phyloP scores from a whole-genome alignment of 257 asterid species.

The Gentiana macrophylla region DNA sequence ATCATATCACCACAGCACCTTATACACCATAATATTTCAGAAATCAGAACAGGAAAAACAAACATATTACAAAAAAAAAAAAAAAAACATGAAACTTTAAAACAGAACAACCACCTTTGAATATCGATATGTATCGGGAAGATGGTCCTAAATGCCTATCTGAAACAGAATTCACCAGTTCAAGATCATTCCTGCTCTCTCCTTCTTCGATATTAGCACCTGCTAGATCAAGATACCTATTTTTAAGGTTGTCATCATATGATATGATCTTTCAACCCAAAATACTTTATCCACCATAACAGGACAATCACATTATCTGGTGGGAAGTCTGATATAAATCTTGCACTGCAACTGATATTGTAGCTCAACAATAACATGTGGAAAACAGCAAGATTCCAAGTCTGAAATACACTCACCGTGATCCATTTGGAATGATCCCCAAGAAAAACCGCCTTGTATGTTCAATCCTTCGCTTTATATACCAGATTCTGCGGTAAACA shows the following conservation, averaged over 20 bases:
- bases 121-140: constrained; percentile 68
- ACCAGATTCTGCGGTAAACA: constrained; percentile 12
- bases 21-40: too few relatives aligned
- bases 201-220: constrained; percentile 73
- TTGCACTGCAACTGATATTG: background rate
- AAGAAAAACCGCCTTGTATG: constrained; percentile 6
- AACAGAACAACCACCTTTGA: constrained; percentile 56
- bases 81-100: background rate
- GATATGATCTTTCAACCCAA: background rate
- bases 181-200: constrained; percentile 56
- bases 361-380: too few relatives aligned
- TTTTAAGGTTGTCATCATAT: constrained; percentile 8
- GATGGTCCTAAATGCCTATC: constrained; percentile 96
- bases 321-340: background rate
- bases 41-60: too few relatives aligned
- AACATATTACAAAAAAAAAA: too few relatives aligned
- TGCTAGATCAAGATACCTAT: constrained; percentile 54
- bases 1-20: too few relatives aligned
- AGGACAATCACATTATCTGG: background rate
- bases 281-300: background rate
- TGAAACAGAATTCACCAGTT: constrained; percentile 69
- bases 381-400: constrained; percentile 5
- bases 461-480: constrained; percentile 14
- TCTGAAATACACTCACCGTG: constrained; percentile 35
- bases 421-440: constrained; percentile 40